phyloP scores from a whole-genome alignment of 495 filamentous ascomycete species.

The Penicillium robsamsonii region DNA sequence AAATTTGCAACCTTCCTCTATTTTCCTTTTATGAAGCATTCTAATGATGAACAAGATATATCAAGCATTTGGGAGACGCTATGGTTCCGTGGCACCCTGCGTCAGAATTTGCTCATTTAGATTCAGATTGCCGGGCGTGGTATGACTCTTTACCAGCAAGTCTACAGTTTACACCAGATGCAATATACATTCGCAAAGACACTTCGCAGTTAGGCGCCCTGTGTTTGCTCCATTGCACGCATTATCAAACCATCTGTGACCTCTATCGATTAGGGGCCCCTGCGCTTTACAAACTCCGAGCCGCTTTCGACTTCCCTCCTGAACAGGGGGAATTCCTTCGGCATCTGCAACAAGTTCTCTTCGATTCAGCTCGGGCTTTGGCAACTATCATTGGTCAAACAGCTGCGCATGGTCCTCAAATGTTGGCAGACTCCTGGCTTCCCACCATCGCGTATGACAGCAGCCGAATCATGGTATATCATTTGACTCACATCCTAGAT shows the following conservation, averaged over 20 bases:
- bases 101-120: constrained; percentile 29
- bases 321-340: constrained; percentile 26
- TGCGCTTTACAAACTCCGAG: constrained; percentile 31
- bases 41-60: constrained; percentile 19
- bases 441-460: constrained; percentile 36
- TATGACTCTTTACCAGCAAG: constrained; percentile 30
- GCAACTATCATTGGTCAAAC: constrained; percentile 32
- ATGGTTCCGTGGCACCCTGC: constrained; percentile 31
- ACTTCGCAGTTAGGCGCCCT: constrained; percentile 33
- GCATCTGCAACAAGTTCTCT: constrained; percentile 26
- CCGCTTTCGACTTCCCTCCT: constrained; percentile 32
- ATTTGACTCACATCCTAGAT: constrained; percentile 34
- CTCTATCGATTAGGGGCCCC: constrained; percentile 34
- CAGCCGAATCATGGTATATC: constrained; percentile 35
- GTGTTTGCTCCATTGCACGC: constrained; percentile 29
- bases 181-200: constrained; percentile 35
- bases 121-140: constrained; percentile 29
- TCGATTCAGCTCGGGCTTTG: constrained; percentile 27
- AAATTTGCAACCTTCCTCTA: too few species aligned
- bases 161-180: constrained; percentile 26
- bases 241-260: constrained; percentile 35
- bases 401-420: constrained; percentile 23
- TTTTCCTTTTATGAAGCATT: neutral
- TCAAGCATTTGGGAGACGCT: constrained; percentile 32
- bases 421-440: constrained; percentile 36